Conservation (phyloP, 1,139 yeast genomes). For the Ogataea hybrid region DNA sequence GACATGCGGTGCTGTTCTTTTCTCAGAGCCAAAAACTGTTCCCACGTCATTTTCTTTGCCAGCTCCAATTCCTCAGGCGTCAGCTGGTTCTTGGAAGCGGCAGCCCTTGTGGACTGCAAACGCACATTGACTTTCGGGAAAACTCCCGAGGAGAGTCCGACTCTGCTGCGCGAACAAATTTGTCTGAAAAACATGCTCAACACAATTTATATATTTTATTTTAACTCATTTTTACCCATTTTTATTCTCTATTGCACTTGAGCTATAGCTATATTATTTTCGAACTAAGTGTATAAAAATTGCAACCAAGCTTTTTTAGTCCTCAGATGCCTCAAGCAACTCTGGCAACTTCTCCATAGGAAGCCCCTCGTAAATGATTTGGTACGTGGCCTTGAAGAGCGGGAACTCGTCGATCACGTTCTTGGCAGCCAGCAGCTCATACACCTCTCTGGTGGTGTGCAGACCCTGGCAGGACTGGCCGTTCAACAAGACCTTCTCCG, state of each 20-base stretch:
- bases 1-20: slow-evolving; percentile 73
- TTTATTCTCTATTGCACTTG: background rate
- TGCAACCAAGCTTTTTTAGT: slow-evolving; percentile 11
- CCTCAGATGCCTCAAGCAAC: slow-evolving; percentile 47
- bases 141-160: background rate
- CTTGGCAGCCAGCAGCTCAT: slow-evolving; percentile 68
- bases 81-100: slow-evolving; percentile 9
- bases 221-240: too few relatives aligned
- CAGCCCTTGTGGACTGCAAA: slow-evolving; percentile 14
- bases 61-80: slow-evolving; percentile 22
- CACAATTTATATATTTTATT: background rate
- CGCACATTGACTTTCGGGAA: slow-evolving; percentile 8
- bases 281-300: background rate
- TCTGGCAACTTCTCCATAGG: slow-evolving; percentile 63
- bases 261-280: background rate
- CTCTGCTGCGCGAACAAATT: slow-evolving; percentile 1
- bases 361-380: slow-evolving; percentile 71
- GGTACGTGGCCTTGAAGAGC: slow-evolving; percentile 80
- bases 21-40: slow-evolving; percentile 71
- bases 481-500: slow-evolving; percentile 78
- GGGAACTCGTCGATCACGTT: slow-evolving; percentile 74
- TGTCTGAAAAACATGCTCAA: slow-evolving; percentile 3
- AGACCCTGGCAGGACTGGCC: slow-evolving; percentile 97
- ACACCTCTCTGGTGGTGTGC: slow-evolving; percentile 84
- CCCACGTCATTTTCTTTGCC: slow-evolving; percentile 55